These are phyloP conservation scores for Neltuma alba DNA, from an alignment of 306 rosid species.

Conservation along the genomic window DNA sequence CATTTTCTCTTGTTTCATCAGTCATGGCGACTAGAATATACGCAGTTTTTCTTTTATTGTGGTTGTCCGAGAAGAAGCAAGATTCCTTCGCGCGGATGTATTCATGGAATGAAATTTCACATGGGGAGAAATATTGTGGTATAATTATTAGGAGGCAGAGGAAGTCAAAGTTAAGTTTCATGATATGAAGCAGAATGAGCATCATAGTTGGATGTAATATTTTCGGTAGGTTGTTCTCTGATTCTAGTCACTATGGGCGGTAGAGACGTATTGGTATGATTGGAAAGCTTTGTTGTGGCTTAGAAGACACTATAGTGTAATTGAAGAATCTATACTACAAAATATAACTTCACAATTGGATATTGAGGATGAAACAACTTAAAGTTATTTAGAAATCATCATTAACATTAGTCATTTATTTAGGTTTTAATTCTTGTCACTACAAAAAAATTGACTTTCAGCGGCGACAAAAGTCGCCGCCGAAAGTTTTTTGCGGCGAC, in stretches of 20 bases:
- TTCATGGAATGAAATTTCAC: background rate
- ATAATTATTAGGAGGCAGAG: constrained; percentile 19
- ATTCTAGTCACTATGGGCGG: background rate
- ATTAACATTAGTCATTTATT: too few relatives aligned
- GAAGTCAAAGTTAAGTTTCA: background rate
- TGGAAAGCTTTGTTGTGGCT: background rate
- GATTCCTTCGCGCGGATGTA: background rate
- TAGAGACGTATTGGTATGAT: background rate
- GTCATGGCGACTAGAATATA: background rate
- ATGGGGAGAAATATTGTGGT: background rate
- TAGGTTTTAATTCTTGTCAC: too few relatives aligned
- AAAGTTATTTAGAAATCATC: too few relatives aligned
- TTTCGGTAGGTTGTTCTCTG: background rate
- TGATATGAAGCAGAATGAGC: background rate
- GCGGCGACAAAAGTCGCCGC: too few relatives aligned
- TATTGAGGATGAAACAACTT: too few relatives aligned
- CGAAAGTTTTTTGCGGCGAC: too few relatives aligned
- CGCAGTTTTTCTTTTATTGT: background rate
- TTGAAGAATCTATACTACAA: too few relatives aligned
- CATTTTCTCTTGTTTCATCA: background rate
- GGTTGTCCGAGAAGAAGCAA: background rate
- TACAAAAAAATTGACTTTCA: too few relatives aligned
- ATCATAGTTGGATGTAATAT: background rate
- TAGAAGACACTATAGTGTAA: too few relatives aligned
- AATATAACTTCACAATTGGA: too few relatives aligned